Conservation (phyloP, 2,329 filamentous ascomycete genomes). For the Colletotrichum tropicale region DNA sequence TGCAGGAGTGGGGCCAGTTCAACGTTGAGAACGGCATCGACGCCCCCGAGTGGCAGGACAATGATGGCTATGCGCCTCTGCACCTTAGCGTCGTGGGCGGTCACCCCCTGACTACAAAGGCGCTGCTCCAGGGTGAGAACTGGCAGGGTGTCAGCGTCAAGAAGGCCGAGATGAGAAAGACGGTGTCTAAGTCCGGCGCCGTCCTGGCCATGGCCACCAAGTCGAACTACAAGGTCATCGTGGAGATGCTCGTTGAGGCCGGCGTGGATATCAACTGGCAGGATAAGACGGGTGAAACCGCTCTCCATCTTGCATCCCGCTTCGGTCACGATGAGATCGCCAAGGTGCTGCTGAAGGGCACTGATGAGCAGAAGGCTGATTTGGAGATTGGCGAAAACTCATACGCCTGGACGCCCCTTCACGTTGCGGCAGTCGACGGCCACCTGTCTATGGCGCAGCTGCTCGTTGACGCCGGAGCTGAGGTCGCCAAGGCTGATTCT, state of each 20-base stretch:
- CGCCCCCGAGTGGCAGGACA: slow-evolving; percentile 86
- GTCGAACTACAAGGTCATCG: slow-evolving; percentile 83
- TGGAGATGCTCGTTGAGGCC: slow-evolving; percentile 85
- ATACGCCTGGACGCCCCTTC: slow-evolving; percentile 94
- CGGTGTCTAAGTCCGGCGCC: slow-evolving; percentile 82
- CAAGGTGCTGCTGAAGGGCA: slow-evolving; percentile 74
- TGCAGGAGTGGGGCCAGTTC: slow-evolving; percentile 90
- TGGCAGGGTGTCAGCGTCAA: slow-evolving; percentile 70
- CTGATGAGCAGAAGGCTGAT: slow-evolving; percentile 72
- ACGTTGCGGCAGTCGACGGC: slow-evolving; percentile 90
- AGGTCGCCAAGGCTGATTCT: slow-evolving; percentile 76
- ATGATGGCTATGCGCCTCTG: slow-evolving; percentile 87
- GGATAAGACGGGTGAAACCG: slow-evolving; percentile 88
- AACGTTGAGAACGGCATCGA: slow-evolving; percentile 87
- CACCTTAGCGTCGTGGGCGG: slow-evolving; percentile 93
- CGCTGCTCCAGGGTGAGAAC: slow-evolving; percentile 80
- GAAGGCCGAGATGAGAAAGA: slow-evolving; percentile 69
- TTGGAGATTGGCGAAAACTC: slow-evolving; percentile 80
- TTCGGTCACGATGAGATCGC: slow-evolving; percentile 86
- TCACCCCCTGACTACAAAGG: slow-evolving; percentile 83
- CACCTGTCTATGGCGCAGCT: slow-evolving; percentile 76
- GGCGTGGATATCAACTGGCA: slow-evolving; percentile 94
- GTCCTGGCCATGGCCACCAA: slow-evolving; percentile 88
- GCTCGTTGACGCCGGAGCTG: slow-evolving; percentile 78
- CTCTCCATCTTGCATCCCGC: slow-evolving; percentile 87